These are phyloP conservation scores for Filosporella fistucella DNA, from an alignment of 495 filamentous ascomycete species.

Conservation along the genomic window DNA sequence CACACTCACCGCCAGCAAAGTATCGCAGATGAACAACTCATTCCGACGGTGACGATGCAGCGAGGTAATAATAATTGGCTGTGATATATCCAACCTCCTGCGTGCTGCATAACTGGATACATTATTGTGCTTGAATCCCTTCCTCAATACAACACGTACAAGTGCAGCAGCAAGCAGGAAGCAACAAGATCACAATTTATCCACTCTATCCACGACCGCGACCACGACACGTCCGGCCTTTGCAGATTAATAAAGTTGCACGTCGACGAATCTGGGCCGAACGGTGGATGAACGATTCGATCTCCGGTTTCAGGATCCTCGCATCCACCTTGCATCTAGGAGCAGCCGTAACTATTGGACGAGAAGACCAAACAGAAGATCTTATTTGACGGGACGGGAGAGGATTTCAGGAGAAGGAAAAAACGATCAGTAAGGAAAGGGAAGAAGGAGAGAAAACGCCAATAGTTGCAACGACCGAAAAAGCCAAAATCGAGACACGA, in stretches of 20 bases:
- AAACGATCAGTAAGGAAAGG: no score
- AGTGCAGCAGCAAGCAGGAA: conserved; percentile 1
- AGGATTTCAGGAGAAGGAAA: no score
- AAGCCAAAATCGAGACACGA: no score
- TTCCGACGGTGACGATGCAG: background rate
- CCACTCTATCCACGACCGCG: conserved; percentile 1
- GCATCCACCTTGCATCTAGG: background rate
- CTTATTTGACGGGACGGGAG: no score
- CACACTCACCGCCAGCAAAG: conserved; percentile 14
- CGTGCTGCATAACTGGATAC: conserved; percentile 16
- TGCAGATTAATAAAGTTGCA: no score
- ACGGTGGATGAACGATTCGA: background rate
- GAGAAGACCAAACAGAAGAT: no score
- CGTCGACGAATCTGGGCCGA: background rate
- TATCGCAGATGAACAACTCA: background rate
- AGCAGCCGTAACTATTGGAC: no score
- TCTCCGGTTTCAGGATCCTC: conserved; percentile 8
- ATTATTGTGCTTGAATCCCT: conserved; percentile 2
- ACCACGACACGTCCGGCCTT: no score
- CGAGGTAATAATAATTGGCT: conserved; percentile 10
- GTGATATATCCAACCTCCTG: conserved; percentile 19
- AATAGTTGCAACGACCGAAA: no score
- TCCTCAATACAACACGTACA: background rate
- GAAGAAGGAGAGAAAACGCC: no score
- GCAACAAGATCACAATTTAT: no score